phyloP scores from a whole-genome alignment of 768 basidiomycete species.

The Trametes cinnabarina region DNA sequence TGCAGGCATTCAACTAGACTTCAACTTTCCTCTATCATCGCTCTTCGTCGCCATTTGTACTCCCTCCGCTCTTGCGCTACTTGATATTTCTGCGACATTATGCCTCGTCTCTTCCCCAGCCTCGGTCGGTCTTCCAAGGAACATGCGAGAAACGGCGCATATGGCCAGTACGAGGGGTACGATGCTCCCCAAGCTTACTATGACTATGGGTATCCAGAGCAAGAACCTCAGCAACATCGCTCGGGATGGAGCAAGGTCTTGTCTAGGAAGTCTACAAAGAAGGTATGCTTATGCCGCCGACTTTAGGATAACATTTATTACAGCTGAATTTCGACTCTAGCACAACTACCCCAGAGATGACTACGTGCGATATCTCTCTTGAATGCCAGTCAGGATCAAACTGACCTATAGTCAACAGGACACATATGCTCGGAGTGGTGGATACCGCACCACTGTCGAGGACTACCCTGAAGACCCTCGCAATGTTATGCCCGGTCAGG shows the following conservation, averaged over 20 bases:
- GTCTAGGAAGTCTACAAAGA: constrained; percentile 17
- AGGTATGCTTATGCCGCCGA: too few relatives aligned
- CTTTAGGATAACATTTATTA: too few relatives aligned
- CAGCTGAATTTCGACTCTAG: neutral
- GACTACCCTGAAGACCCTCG: constrained; percentile 18
- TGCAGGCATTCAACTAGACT: constrained; percentile 17
- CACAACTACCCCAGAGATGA: neutral
- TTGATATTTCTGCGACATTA: neutral
- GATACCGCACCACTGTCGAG: constrained; percentile 16
- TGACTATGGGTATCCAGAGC: constrained; percentile 23
- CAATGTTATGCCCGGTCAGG: neutral
- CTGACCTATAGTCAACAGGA: neutral
- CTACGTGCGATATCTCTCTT: neutral
- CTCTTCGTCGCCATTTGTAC: neutral
- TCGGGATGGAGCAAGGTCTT: constrained; percentile 27
- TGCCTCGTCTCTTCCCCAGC: constrained; percentile 29
- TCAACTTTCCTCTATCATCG: neutral
- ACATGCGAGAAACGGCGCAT: neutral
- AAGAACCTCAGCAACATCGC: constrained; percentile 12
- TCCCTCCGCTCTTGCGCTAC: neutral
- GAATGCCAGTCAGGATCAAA: neutral
- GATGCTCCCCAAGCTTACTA: constrained; percentile 21
- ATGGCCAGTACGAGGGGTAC: constrained; percentile 19
- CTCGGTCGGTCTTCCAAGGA: constrained; percentile 26
- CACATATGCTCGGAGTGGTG: neutral